These are phyloP conservation scores for Blastomyces silverae DNA, from an alignment of 2,329 filamentous ascomycete species.

Conservation along the genomic window DNA sequence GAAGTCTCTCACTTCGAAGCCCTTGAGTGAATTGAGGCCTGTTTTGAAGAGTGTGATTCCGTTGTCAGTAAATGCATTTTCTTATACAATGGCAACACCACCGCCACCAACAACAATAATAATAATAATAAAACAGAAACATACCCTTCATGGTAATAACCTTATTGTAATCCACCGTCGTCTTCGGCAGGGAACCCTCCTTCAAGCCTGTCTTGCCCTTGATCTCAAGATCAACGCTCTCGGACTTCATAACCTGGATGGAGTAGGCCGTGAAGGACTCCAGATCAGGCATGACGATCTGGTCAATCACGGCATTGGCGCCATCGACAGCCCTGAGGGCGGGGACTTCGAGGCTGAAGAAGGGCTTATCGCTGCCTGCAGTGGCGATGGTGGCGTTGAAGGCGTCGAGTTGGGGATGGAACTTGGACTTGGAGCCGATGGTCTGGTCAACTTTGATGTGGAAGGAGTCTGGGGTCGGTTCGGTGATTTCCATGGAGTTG, in stretches of 20 bases:
- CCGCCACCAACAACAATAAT: background rate
- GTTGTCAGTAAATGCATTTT: background rate
- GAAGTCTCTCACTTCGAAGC: constrained; percentile 47
- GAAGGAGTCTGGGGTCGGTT: constrained; percentile 46
- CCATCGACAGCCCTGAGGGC: constrained; percentile 40
- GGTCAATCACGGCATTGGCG: constrained; percentile 38
- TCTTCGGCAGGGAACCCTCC: constrained; percentile 45
- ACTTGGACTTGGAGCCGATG: constrained; percentile 45
- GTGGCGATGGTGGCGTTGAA: constrained; percentile 51
- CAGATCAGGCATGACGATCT: constrained; percentile 42
- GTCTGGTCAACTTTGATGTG: constrained; percentile 45
- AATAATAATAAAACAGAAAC: background rate
- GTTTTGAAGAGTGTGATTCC: background rate
- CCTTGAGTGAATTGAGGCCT: constrained; percentile 54
- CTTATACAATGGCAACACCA: background rate
- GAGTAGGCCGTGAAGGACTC: constrained; percentile 47
- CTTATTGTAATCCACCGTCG: constrained; percentile 51
- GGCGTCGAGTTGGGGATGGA: constrained; percentile 49
- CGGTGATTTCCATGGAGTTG: constrained; percentile 45
- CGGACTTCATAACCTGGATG: constrained; percentile 43
- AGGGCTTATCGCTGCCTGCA: constrained; percentile 36
- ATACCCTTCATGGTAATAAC: constrained; percentile 52
- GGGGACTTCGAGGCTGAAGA: constrained; percentile 45
- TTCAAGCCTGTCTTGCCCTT: constrained; percentile 49
- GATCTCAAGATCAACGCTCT: constrained; percentile 47